Evolutionary conservation across 1,139 yeast species (phyloP).

Genomic region (Hyphopichia pseudoburtonii): DNA sequence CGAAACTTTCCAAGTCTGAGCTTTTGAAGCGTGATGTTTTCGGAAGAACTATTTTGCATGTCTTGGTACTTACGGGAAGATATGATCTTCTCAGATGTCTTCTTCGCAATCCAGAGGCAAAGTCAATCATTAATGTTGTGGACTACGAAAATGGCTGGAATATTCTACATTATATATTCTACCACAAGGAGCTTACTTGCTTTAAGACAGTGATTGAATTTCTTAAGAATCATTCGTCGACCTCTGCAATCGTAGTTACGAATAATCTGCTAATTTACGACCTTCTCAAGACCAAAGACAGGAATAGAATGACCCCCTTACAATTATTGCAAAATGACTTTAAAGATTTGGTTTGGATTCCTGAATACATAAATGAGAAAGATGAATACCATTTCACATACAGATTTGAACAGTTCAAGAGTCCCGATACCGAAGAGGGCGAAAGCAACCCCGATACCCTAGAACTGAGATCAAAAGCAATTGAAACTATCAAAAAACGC

Average conservation of each 20-base stretch:
- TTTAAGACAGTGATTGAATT: constrained; percentile 50
- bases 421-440: constrained; percentile 6
- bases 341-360: constrained; percentile 43
- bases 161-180: constrained; percentile 69
- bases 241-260: constrained; percentile 16
- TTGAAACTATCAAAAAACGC: neutral
- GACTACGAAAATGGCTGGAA: constrained; percentile 88
- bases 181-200: constrained; percentile 56
- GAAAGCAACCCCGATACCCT: too few species aligned
- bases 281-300: constrained; percentile 59
- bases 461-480: neutral
- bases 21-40: constrained; percentile 61
- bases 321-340: constrained; percentile 52
- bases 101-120: constrained; percentile 45
- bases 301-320: constrained; percentile 64
- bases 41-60: constrained; percentile 70
- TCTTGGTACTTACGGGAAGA: constrained; percentile 54
- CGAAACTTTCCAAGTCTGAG: constrained; percentile 40
- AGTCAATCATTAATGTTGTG: constrained; percentile 34
- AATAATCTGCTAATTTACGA: constrained; percentile 29
- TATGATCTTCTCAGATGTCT: constrained; percentile 46
- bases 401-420: constrained; percentile 16
- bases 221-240: constrained; percentile 16
- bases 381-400: constrained; percentile 22
- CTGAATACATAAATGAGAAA: constrained; percentile 41